A percentile compares a stretch with the other conserved stretches of the same genome.
Evolutionary conservation across 345 rosid genomes (phyloP).

Genomic region (rapeseed (Brassica napus)): DNA sequence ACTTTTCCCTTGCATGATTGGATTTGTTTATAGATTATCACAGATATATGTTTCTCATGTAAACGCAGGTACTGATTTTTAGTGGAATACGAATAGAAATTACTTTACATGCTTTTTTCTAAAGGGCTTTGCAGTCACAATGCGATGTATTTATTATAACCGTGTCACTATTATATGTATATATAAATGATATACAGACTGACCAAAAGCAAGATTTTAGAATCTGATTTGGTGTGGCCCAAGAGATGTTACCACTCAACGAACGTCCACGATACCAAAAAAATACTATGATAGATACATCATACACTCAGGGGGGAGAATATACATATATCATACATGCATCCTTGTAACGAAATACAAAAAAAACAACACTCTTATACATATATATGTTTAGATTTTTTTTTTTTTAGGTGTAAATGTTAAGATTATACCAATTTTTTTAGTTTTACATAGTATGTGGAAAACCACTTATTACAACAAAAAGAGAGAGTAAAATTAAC

Average conservation of each 20-base stretch:
- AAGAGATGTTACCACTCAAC: constrained; percentile 35
- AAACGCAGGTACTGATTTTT: too few species aligned
- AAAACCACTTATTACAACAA: too few species aligned
- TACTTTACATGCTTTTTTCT: not conserved
- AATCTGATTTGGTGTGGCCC: constrained; percentile 41
- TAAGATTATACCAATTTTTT: too few species aligned
- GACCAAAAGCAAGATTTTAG: not conserved
- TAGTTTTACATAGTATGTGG: too few species aligned
- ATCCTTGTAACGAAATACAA: not conserved
- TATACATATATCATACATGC: not conserved
- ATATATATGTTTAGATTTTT: not conserved
- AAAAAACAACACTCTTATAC: not conserved
- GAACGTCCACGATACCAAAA: constrained; percentile 15
- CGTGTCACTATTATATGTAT: not conserved
- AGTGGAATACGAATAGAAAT: not conserved
- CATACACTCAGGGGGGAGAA: not conserved
- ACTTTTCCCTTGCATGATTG: not conserved
- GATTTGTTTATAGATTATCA: not conserved
- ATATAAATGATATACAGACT: not conserved
- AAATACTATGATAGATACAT: constrained; percentile 8
- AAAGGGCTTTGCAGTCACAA: not conserved
- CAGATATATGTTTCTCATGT: not conserved
- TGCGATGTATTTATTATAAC: not conserved
- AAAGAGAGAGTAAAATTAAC: too few species aligned
- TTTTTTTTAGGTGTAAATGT: too few species aligned